Percentiles rank a stretch among this genome's conserved stretches.
Evolutionary conservation across 2,329 filamentous ascomycete genomes (phyloP).

Genomic region (Diplodia scrobiculata): DNA sequence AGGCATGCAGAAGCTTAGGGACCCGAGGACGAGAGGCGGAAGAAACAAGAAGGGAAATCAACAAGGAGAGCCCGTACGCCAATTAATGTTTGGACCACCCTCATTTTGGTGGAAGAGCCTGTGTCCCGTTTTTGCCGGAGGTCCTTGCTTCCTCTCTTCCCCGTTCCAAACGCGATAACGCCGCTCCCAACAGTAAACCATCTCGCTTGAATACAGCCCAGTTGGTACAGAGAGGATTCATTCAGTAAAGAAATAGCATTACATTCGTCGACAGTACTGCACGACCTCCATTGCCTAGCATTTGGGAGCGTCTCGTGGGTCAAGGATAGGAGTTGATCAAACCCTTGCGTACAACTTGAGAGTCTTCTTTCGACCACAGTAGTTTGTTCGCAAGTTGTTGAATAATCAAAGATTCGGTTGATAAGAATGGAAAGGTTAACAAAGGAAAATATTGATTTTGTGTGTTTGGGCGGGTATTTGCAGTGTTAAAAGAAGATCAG

Average conservation of each 20-base stretch:
- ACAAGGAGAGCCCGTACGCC: not conserved
- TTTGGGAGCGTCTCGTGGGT: not conserved
- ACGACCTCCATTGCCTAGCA: not conserved
- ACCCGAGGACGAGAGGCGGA: not conserved
- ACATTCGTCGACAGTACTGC: slow-evolving; percentile 12
- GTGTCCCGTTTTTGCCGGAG: not conserved
- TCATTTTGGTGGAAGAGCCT: not conserved
- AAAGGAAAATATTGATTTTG: slow-evolving; percentile 17
- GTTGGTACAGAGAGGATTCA: not conserved
- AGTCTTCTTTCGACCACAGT: not conserved
- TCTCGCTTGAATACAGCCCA: not conserved
- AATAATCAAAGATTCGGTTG: not conserved
- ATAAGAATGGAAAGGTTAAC: slow-evolving; percentile 6
- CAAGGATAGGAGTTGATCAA: not conserved
- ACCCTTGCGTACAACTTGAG: not conserved
- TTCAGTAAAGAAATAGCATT: slow-evolving; percentile 3
- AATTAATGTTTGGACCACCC: not conserved
- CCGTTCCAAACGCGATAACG: not conserved
- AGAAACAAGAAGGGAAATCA: not conserved
- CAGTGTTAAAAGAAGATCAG: slow-evolving; percentile 1
- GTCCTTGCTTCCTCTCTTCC: not conserved
- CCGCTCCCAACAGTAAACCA: not conserved
- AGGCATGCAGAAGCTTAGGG: not conserved
- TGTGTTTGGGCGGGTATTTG: slow-evolving; percentile 13
- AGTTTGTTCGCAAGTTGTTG: not conserved